Evolutionary conservation across 768 basidiomycete genomes (phyloP), one percentile per base, ranked within the genome.

Genomic region (Phanerodontia chrysosporium): DNA sequence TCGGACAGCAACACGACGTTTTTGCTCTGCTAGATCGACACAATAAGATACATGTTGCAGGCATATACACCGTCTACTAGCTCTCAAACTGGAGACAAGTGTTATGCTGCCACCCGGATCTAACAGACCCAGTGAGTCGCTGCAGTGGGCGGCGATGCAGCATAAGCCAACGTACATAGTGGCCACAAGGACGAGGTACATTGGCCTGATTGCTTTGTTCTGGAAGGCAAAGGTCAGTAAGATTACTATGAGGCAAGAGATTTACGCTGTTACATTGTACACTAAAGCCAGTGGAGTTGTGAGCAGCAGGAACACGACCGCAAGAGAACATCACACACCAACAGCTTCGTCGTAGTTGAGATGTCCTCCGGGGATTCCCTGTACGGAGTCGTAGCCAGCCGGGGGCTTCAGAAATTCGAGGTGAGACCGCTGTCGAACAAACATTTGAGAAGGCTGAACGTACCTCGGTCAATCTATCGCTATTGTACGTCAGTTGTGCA

Each of bases 401-500:
- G 68, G 68, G 12, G 67, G 67, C 68, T 69, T 46, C 28, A 12
- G 9, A 51, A 18, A 18, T 42, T 10, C 18, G 4, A 18, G n/a
- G n/a, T 42, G 39, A 18, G 10, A 35, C 14, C 14, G 32, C 8
- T 4, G 4, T 42, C 4, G 18, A 27, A 5, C 10, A 7, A 18
- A 42, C 18, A 10, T 42, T 10, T 42, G 18, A 18, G 4, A 42
- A 8, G 9, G 21, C 2, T 29, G 10, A 5, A 28, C 30, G 1
- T n/a, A 57, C 59, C 55, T 36, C 69, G 0, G 80, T 84, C 42
- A 89, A 63, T 3, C 69, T 72, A 3, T 80, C 77, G 62, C 78
- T 82, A 62, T 87, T 83, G 18, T 82, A 79, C 29, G 79, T 76
- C 74, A 87, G 74, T 69, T 88, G 89, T 63, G 78, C 82, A 4